Evolutionary conservation across 345 rosid genomes (phyloP).

Genomic region (Citrus australasica): DNA sequence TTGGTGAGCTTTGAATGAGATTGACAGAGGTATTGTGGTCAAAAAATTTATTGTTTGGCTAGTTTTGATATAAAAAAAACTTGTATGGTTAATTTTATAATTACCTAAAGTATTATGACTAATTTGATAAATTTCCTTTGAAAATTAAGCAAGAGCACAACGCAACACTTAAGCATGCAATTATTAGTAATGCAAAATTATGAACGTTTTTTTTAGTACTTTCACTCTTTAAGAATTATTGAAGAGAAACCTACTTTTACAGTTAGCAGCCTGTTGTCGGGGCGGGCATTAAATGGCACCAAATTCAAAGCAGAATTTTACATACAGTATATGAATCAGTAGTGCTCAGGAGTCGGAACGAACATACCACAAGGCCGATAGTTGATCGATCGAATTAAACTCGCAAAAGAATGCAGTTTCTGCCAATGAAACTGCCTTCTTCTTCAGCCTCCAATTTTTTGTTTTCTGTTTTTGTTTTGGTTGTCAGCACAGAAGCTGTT

Average conservation of each 20-base stretch:
- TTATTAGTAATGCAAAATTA: neutral
- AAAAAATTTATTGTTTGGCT: too few relatives aligned
- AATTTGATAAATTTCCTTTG: too few relatives aligned
- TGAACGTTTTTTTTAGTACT: neutral
- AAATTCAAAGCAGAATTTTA: neutral
- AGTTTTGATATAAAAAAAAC: too few relatives aligned
- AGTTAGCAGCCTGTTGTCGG: neutral
- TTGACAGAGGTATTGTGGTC: too few relatives aligned
- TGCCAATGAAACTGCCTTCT: neutral
- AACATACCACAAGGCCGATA: neutral
- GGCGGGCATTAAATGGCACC: neutral
- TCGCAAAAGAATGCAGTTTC: conserved; percentile 15
- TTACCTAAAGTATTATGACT: too few relatives aligned
- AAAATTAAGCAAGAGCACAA: neutral
- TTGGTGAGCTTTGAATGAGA: too few relatives aligned
- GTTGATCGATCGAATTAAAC: neutral
- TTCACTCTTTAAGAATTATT: neutral
- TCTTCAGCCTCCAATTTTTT: neutral
- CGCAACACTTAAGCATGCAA: neutral
- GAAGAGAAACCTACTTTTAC: neutral
- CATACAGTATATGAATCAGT: neutral
- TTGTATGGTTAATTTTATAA: too few relatives aligned
- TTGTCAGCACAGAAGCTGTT: neutral
- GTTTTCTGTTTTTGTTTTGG: neutral
- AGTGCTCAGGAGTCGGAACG: neutral